These are phyloP conservation scores for Sordaria brevicollis DNA, from an alignment of 495 filamentous ascomycete genomes.

Conservation along the genomic window DNA sequence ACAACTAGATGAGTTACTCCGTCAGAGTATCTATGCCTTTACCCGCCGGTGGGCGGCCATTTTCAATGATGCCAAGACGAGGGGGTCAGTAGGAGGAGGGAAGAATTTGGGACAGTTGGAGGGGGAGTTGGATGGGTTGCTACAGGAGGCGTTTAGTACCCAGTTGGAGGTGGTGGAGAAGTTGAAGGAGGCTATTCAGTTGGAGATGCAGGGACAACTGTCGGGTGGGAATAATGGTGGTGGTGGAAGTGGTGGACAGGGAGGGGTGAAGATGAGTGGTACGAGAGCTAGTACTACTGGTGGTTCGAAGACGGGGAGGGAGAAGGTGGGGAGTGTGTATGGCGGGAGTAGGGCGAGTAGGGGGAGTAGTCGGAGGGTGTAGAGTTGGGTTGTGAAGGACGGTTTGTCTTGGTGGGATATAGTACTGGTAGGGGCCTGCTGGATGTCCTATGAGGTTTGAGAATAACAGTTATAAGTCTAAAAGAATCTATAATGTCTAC, in stretches of 20 bases:
- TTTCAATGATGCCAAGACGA: slow-evolving; percentile 27
- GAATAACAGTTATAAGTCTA: neutral
- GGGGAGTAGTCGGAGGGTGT: neutral
- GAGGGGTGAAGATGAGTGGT: neutral
- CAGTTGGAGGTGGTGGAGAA: slow-evolving; percentile 39
- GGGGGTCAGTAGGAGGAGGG: slow-evolving; percentile 19
- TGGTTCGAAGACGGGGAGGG: slow-evolving; percentile 4
- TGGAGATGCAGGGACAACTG: slow-evolving; percentile 28
- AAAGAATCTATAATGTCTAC: neutral
- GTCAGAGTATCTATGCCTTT: slow-evolving; percentile 72
- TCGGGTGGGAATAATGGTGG: slow-evolving; percentile 7
- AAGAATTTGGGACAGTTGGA: slow-evolving; percentile 31
- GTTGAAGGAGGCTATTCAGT: slow-evolving; percentile 39
- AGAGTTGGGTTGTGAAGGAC: neutral
- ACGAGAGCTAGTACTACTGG: neutral
- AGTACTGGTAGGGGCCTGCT: neutral
- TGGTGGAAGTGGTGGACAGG: slow-evolving; percentile 9
- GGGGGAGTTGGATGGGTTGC: slow-evolving; percentile 35
- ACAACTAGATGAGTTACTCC: slow-evolving; percentile 67
- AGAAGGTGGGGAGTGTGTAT: neutral
- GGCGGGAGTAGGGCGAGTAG: neutral
- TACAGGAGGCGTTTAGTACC: slow-evolving; percentile 32
- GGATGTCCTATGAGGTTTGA: neutral
- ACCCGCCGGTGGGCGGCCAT: slow-evolving; percentile 49
- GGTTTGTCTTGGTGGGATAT: neutral